These are phyloP conservation scores for Osmanthus fragrans DNA, from an alignment of 257 asterid genomes.

Conservation along the genomic window DNA sequence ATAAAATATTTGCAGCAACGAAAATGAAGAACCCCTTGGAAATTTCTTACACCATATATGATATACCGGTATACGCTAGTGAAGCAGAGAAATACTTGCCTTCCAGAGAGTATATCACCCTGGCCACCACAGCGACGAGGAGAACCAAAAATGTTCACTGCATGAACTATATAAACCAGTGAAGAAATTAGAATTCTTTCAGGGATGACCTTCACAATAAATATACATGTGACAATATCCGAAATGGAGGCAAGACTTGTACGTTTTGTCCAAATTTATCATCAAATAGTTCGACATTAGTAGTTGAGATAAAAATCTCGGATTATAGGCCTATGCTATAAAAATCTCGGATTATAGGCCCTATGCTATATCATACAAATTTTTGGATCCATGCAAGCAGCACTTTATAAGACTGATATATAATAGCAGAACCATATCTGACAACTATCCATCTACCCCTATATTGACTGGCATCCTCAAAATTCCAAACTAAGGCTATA, in stretches of 20 bases:
- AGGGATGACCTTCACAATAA: background rate
- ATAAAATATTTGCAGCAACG: background rate
- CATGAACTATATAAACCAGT: conserved; percentile 46
- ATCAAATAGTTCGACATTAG: background rate
- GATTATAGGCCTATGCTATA: background rate
- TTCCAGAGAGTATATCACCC: conserved; percentile 96
- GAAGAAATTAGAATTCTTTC: background rate
- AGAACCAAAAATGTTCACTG: conserved; percentile 76
- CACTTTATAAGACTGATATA: background rate
- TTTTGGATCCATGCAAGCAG: background rate
- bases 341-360: background rate
- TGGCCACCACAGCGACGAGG: conserved; percentile 99
- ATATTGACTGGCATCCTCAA: background rate
- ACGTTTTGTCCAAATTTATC: background rate
- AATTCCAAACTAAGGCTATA: background rate
- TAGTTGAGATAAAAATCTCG: background rate
- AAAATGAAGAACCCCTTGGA: background rate
- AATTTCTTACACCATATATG: no score
- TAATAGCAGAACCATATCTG: background rate
- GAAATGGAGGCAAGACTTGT: background rate
- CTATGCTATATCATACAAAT: background rate
- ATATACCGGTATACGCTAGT: background rate
- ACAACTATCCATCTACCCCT: background rate
- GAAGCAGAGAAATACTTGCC: conserved; percentile 42
- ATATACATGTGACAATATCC: background rate